Conservation (phyloP, 768 basidiomycete genomes). For the Daedaleopsis sinensis region DNA sequence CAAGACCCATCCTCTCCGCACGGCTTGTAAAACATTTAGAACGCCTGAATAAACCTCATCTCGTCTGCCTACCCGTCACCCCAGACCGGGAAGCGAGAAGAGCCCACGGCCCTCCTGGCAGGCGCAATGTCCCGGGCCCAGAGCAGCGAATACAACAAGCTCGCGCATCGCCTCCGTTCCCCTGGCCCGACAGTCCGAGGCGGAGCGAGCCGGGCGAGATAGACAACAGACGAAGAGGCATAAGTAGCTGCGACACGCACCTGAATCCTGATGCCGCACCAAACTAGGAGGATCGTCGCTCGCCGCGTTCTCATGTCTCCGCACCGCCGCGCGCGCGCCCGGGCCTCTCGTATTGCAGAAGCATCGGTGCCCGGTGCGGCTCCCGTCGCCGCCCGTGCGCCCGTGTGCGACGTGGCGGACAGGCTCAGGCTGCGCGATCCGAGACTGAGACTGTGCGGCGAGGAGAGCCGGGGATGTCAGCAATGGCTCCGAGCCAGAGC, state of each 20-base stretch:
- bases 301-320: neutral
- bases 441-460: neutral
- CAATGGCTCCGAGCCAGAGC: neutral
- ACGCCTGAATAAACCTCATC: no score
- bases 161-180: neutral
- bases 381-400: neutral
- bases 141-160: neutral
- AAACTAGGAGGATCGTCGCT: neutral
- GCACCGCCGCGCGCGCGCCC: neutral
- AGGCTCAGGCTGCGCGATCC: neutral
- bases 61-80: no score
- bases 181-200: neutral
- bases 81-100: no score
- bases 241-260: neutral
- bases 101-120: no score
- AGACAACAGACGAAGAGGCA: conserved; percentile 2
- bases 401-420: neutral
- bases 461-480: neutral
- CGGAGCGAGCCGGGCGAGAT: no score
- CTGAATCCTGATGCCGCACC: neutral
- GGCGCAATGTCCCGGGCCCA: no score
- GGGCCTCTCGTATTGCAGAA: conserved; percentile 1
- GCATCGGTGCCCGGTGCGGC: conserved; percentile 8
- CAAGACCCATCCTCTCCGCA: neutral
- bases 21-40: neutral